phyloP scores from a whole-genome alignment of 1,284 basidiomycete species.

The Coniferiporia weirii region DNA sequence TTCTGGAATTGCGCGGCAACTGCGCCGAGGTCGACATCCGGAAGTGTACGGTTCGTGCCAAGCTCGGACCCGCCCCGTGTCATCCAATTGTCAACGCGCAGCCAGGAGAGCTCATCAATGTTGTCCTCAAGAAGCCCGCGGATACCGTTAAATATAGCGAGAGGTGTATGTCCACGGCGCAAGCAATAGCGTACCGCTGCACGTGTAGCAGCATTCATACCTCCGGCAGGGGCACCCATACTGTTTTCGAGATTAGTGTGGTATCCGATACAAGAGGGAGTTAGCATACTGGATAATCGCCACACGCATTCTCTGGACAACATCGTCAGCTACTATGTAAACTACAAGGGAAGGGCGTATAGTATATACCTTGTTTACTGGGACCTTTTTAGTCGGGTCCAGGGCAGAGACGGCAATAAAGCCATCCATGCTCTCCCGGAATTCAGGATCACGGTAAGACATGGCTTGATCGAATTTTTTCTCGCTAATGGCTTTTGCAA shows the following conservation, averaged over 20 bases:
- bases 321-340: neutral
- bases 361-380: constrained; percentile 51
- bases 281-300: constrained; percentile 10
- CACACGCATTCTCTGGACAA: constrained; percentile 16
- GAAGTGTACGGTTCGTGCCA: constrained; percentile 90
- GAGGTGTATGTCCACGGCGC: constrained; percentile 85
- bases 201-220: constrained; percentile 97
- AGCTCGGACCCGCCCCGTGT: constrained; percentile 97
- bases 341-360: neutral
- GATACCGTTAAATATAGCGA: constrained; percentile 95
- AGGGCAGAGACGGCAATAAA: constrained; percentile 74
- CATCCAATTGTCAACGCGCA: constrained; percentile 96
- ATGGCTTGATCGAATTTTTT: constrained; percentile 88
- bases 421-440: constrained; percentile 80
- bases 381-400: constrained; percentile 54
- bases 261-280: constrained; percentile 6
- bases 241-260: constrained; percentile 35
- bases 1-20: constrained; percentile 90
- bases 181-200: constrained; percentile 93
- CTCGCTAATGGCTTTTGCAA: constrained; percentile 76
- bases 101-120: constrained; percentile 86
- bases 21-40: constrained; percentile 80
- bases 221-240: constrained; percentile 94
- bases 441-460: constrained; percentile 88
- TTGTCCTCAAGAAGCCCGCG: constrained; percentile 89